Conservation (phyloP, 352 stramenopile species). For the Pythium brassicae region DNA sequence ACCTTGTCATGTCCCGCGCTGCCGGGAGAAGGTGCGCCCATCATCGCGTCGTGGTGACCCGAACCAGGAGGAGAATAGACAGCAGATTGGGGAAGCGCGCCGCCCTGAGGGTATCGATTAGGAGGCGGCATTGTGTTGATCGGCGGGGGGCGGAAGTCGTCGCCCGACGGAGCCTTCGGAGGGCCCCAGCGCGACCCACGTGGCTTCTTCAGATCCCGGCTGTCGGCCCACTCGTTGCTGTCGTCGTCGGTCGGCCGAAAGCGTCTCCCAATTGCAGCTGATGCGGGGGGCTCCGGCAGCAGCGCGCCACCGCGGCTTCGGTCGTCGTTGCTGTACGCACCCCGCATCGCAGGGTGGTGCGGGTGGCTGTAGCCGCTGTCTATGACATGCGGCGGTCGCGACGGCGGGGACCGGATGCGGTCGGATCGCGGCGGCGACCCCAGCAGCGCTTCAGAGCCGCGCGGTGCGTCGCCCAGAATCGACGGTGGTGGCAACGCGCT, state of each 20-base stretch:
- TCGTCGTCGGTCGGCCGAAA: slow-evolving; percentile 20
- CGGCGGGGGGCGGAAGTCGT: slow-evolving; percentile 36
- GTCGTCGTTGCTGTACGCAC: slow-evolving; percentile 7
- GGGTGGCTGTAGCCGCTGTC: slow-evolving; percentile 1
- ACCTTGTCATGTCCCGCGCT: slow-evolving; percentile 37
- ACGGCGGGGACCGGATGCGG: slow-evolving; percentile 3
- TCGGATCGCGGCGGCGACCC: slow-evolving; percentile 1
- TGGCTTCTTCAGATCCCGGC: slow-evolving; percentile 50
- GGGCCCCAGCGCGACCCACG: slow-evolving; percentile 69
- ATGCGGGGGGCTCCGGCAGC: slow-evolving; percentile 11
- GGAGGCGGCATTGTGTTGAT: slow-evolving; percentile 36
- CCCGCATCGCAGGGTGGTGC: background rate
- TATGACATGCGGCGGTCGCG: background rate
- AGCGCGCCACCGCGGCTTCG: slow-evolving; percentile 3
- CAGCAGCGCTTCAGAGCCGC: slow-evolving; percentile 3
- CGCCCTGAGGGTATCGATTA: too few species aligned
- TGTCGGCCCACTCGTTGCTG: slow-evolving; percentile 27
- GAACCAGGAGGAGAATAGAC: too few species aligned
- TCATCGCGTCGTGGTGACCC: background rate
- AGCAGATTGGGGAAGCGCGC: too few species aligned
- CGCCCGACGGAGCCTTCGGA: slow-evolving; percentile 28
- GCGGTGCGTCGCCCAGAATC: slow-evolving; percentile 6
- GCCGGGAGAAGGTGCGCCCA: background rate
- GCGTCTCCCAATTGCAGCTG: slow-evolving; percentile 13
- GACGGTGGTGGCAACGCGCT: background rate